phyloP scores from a whole-genome alignment of 1,139 yeast species.

The Yamadazyma taylorii region DNA sequence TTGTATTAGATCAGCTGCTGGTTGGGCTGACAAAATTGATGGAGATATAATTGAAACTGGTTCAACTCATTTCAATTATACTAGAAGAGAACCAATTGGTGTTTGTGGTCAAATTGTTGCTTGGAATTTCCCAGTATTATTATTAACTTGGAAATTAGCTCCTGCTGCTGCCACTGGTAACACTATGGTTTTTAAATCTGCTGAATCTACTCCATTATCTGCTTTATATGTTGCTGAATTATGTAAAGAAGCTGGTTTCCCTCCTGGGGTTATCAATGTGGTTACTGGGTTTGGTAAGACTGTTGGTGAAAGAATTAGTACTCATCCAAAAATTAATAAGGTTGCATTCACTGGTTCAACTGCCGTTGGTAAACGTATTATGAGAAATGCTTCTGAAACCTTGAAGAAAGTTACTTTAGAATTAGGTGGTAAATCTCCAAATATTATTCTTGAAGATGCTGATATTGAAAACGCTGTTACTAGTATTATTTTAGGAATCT shows the following conservation, averaged over 20 bases:
- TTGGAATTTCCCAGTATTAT: constrained; percentile 85
- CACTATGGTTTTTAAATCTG: constrained; percentile 76
- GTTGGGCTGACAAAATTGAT: constrained; percentile 78
- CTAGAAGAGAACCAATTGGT: constrained; percentile 66
- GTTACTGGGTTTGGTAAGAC: constrained; percentile 77
- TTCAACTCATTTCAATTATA: constrained; percentile 58
- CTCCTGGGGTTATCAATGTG: constrained; percentile 76
- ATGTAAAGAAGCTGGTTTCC: constrained; percentile 70
- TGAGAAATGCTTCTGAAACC: constrained; percentile 68
- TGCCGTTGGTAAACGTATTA: constrained; percentile 72
- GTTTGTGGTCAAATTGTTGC: constrained; percentile 84
- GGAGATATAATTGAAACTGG: constrained; percentile 71
- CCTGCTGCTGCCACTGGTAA: constrained; percentile 85
- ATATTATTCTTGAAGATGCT: constrained; percentile 74
- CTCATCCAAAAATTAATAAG: constrained; percentile 69
- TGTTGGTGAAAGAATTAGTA: constrained; percentile 72
- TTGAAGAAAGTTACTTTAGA: constrained; percentile 80
- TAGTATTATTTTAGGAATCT: constrained; percentile 52
- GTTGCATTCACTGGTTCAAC: constrained; percentile 88
- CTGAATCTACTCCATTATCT: constrained; percentile 82
- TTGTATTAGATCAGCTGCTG: constrained; percentile 73
- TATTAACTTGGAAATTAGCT: constrained; percentile 85
- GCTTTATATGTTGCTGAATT: constrained; percentile 65
- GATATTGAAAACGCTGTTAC: constrained; percentile 63
- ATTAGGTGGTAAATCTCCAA: constrained; percentile 87